Evolutionary conservation across 108 stramenopile species (phyloP).

Genomic region (Cyclotella cryptica): DNA sequence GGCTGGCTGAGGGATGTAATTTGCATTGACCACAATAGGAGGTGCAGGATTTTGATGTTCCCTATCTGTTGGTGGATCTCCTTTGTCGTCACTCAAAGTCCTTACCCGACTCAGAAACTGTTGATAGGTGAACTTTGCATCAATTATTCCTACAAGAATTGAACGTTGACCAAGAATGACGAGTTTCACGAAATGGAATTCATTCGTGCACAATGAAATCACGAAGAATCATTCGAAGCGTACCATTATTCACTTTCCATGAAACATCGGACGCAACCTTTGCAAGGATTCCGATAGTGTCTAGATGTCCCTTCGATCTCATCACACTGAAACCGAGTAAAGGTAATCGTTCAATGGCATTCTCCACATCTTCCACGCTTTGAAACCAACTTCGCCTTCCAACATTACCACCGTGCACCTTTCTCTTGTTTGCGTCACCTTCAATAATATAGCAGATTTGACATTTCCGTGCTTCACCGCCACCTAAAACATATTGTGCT

Average conservation of each 20-base stretch:
- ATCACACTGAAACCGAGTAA: conserved; percentile 55
- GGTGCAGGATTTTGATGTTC: conserved; percentile 58
- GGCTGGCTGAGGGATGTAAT: conserved; percentile 10
- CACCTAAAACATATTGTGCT: conserved; percentile 74
- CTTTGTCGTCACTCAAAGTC: conserved; percentile 38
- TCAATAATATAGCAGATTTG: conserved; percentile 71
- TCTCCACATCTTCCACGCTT: conserved; percentile 51
- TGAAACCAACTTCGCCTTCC: conserved; percentile 61
- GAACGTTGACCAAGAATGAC: neutral
- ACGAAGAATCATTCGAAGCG: neutral
- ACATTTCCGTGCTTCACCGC: conserved; percentile 48
- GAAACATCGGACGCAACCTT: conserved; percentile 54
- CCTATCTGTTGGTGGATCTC: conserved; percentile 47
- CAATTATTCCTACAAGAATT: conserved; percentile 28
- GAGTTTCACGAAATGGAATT: neutral
- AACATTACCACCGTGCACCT: conserved; percentile 64
- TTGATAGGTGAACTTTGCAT: conserved; percentile 40
- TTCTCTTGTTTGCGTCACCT: conserved; percentile 59
- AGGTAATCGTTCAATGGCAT: conserved; percentile 49
- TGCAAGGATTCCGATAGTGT: conserved; percentile 43
- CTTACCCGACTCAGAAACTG: conserved; percentile 48
- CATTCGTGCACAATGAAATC: neutral
- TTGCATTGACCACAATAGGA: conserved; percentile 39
- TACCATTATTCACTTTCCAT: conserved; percentile 57
- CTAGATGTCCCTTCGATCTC: conserved; percentile 44